Conservation (phyloP, 2,329 filamentous ascomycete species). For the Neofusicoccum ribis region DNA sequence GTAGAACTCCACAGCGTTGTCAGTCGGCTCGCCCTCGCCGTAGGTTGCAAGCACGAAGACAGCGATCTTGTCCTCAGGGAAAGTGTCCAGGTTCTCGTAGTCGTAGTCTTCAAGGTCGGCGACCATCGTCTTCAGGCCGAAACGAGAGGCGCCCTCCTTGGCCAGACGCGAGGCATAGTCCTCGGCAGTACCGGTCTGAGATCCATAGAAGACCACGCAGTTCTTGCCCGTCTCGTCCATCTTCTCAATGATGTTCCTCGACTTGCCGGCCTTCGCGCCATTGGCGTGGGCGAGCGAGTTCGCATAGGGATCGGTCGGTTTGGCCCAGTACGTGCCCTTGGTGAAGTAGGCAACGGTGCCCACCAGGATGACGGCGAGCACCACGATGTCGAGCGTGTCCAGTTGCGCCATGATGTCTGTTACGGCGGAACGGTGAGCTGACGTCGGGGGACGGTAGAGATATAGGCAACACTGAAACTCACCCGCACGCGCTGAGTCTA, state of each 20-base stretch:
- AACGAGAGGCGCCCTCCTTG: slow-evolving; percentile 95
- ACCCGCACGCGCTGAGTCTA: neutral
- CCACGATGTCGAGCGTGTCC: slow-evolving; percentile 90
- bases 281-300: slow-evolving; percentile 67
- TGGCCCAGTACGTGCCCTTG: slow-evolving; percentile 91
- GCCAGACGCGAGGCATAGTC: slow-evolving; percentile 95
- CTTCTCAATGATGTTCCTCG: slow-evolving; percentile 90
- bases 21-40: slow-evolving; percentile 96
- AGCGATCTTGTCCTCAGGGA: slow-evolving; percentile 86
- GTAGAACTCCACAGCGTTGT: slow-evolving; percentile 98
- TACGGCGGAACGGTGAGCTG: slow-evolving; percentile 30
- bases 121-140: slow-evolving; percentile 96
- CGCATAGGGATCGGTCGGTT: slow-evolving; percentile 86
- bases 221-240: slow-evolving; percentile 96
- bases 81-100: slow-evolving; percentile 85
- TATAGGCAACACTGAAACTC: slow-evolving; percentile 14
- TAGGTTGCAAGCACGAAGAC: slow-evolving; percentile 98
- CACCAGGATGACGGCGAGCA: slow-evolving; percentile 80
- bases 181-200: slow-evolving; percentile 96
- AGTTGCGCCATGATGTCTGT: slow-evolving; percentile 84
- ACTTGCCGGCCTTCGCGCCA: slow-evolving; percentile 76
- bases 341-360: slow-evolving; percentile 96
- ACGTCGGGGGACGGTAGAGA: neutral
- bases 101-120: slow-evolving; percentile 98
- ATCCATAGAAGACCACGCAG: slow-evolving; percentile 97